Evolutionary conservation across 352 stramenopile genomes (phyloP), one percentile per base, ranked within the genome.

Genomic region (Pythium phragmiticola): DNA sequence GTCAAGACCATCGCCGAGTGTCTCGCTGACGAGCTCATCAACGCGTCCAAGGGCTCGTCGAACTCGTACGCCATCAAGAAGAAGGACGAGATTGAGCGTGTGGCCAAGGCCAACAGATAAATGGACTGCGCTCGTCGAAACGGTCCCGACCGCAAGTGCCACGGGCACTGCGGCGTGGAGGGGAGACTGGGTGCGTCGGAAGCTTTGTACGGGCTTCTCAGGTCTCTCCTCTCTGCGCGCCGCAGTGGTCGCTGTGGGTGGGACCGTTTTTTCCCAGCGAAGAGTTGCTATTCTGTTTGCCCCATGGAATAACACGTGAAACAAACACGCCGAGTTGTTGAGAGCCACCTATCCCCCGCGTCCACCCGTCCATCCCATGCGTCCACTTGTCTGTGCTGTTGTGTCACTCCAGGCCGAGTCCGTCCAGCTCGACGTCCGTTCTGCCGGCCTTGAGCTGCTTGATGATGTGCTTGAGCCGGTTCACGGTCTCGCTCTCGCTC

Each of bases 1-100:
- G 95, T 99, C 72, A 99, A 99, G 95, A 99, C 97, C 70, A 99
- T 99, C 76, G 94, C 96, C 33, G 97, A 99, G 85, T 99, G 97
- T 79, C 82, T 99, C 54, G 98, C 97, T 47, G 98, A 99, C 82
- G 98, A 99, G 87, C 90, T 99, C 60, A 99, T 99, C 84, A 99
- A 99, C 85, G 97, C 97, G 43, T 98, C 97, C 55, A 98, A 98
- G 86, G 97, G 98, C 65, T 99, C 96, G 74, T 99, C 96, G 77
- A 99, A 99, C 97, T 98, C 88, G 69, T 99, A 99, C 82, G 97
- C 98, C 75, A 99, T 99, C 87, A 99, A 99, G 97, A 99, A 99
- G 91, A 99, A 99, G 94, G 98, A 99, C 87, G 98, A 99, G 83
- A 99, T 99, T 78, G 97, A 99, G 92, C 97, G 97, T 97, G 98